Conservation (phyloP, 495 filamentous ascomycete species). For the Hypoxylon perforatum region DNA sequence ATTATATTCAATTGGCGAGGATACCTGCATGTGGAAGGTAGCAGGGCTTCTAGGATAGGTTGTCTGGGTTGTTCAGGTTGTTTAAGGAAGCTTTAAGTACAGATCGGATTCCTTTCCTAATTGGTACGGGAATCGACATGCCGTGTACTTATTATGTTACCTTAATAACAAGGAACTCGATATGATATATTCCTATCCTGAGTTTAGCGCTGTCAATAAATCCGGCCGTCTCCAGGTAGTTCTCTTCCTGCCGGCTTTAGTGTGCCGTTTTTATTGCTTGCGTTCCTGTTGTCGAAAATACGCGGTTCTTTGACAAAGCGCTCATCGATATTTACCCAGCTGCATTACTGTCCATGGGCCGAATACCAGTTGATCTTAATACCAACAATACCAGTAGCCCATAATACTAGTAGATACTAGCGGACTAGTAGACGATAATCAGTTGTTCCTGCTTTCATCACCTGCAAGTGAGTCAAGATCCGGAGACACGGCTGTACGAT, state of each 20-base stretch:
- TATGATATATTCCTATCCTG: slow-evolving; percentile 27
- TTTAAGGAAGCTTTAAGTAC: slow-evolving; percentile 7
- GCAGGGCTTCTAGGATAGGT: not conserved
- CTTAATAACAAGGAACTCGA: slow-evolving; percentile 7
- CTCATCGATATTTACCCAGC: no score
- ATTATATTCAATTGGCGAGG: slow-evolving; percentile 27
- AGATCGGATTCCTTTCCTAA: slow-evolving; percentile 33
- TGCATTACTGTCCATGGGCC: no score
- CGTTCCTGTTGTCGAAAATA: no score
- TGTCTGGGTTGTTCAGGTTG: no score
- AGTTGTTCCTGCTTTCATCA: slow-evolving; percentile 27
- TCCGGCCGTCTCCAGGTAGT: no score
- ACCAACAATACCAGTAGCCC: no score
- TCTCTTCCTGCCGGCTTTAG: no score
- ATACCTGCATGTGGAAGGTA: slow-evolving; percentile 36
- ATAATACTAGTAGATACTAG: no score
- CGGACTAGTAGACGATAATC: not conserved
- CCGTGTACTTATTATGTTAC: slow-evolving; percentile 19
- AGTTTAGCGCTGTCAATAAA: slow-evolving; percentile 11
- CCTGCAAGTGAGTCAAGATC: slow-evolving; percentile 17
- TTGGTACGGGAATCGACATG: slow-evolving; percentile 28
- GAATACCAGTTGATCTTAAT: no score
- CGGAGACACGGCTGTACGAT: slow-evolving; percentile 1
- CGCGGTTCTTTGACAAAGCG: no score
- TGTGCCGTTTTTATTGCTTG: no score